phyloP scores from a whole-genome alignment of 768 basidiomycete species.

The Amanita polypyramis region DNA sequence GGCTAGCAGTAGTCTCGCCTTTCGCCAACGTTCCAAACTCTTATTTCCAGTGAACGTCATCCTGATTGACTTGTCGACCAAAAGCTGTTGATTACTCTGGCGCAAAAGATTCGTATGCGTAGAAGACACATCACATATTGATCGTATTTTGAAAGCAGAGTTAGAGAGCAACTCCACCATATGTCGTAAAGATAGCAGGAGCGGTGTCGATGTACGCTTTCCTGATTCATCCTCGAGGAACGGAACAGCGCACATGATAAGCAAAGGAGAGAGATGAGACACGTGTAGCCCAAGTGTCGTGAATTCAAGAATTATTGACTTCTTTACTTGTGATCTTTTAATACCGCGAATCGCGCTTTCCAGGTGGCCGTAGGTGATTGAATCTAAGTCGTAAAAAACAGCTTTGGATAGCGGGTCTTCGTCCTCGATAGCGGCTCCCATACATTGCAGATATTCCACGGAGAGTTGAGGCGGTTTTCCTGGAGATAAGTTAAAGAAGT shows the following conservation, averaged over 20 bases:
- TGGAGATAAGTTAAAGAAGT: background rate
- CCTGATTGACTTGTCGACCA: background rate
- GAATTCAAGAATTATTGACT: background rate
- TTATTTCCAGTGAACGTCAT: background rate
- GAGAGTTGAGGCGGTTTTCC: background rate
- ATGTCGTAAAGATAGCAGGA: background rate
- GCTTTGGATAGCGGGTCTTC: background rate
- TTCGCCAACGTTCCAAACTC: conserved; percentile 25
- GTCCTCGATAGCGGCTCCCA: background rate
- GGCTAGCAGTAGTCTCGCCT: conserved; percentile 31
- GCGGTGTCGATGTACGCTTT: background rate
- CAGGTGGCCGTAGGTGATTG: background rate
- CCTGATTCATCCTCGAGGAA: background rate
- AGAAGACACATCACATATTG: conserved; percentile 2
- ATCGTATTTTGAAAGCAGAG: background rate
- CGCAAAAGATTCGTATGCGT: background rate
- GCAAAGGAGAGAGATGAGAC: background rate
- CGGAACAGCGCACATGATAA: background rate
- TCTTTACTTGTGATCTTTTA: background rate
- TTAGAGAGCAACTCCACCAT: background rate
- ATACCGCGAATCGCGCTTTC: background rate
- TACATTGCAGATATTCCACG: background rate
- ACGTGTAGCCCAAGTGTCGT: conserved; percentile 3
- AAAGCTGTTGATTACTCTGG: background rate
- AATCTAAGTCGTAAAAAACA: background rate